Percentiles rank a stretch among this genome's conserved stretches.
Conservation (phyloP, 306 rosid genomes). For the Cucumis cinereus region DNA sequence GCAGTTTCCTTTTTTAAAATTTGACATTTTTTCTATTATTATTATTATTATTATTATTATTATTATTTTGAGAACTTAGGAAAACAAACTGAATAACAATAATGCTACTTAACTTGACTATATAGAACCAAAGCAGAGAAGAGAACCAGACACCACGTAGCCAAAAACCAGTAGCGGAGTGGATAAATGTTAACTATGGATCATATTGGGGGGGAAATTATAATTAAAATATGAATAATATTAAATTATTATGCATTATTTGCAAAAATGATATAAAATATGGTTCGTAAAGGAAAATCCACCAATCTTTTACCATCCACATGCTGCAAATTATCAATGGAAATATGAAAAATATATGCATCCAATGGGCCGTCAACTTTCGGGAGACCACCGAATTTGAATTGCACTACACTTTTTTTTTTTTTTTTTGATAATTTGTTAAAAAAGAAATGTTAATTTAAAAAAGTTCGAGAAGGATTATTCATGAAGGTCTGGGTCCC, state of each 20-base stretch:
- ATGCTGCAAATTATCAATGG: not conserved
- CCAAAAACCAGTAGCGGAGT: not conserved
- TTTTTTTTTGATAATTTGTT: not conserved
- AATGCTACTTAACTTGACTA: not conserved
- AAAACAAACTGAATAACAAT: not conserved
- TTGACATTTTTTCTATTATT: not conserved
- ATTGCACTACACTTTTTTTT: not conserved
- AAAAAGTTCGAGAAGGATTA: not conserved
- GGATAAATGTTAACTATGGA: not conserved
- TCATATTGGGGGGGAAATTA: not conserved
- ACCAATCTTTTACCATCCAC: not conserved
- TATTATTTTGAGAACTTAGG: not conserved
- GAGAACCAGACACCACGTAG: not conserved
- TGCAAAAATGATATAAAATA: not conserved
- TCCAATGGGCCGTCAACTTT: constrained; percentile 8
- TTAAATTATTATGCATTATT: not conserved
- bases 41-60: not conserved
- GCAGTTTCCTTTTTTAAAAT: not conserved
- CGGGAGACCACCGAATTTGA: not conserved
- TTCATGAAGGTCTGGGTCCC: not conserved
- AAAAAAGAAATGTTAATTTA: not conserved
- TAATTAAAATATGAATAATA: not conserved
- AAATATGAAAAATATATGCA: not conserved
- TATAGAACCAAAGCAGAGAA: not conserved
- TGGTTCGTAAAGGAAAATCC: not conserved